Base-by-base conservation (phyloP, 2,329 filamentous ascomycete genomes). In the Xylaria sp. region DNA sequence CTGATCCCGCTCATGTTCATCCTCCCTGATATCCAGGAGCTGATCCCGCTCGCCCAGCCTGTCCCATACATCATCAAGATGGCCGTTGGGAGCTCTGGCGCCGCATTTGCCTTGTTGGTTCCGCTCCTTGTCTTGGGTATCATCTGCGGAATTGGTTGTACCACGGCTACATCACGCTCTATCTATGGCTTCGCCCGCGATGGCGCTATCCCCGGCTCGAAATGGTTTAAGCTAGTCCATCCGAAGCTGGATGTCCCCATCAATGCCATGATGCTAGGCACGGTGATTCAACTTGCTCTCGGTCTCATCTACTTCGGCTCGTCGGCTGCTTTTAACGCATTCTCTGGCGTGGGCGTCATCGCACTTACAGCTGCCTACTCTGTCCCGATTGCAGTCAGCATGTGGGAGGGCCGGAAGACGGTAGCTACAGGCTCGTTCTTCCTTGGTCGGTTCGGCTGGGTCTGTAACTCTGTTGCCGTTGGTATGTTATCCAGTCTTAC, bases 231-330 rank as follows among this genome's bases (percentile, higher is more conserved):
- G 69, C 71, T 79, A 63, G 81, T 90, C 66, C 82, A 89, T 76
- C 74, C 73, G 52, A 82, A 77, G 60, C 77, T 88, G 0, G 85
- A 88, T 62, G 80, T 89, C 2, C 87, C 87, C 0, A 67, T 89
- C 58, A 89, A 89, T 70, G 85, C 85, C 64, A 89, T 89, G 86
- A 85, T 89, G 82, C 80, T 89, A 58, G 84, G 81, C 68, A 88
- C 87, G 83, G 79, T 74, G 2, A 76, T 89, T 34, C 80, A 89
- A 73, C 79, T 89, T 58, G 54, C 83, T 11, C 81, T 90, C 4
- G 86, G 83, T 37, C 69, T 86, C 66, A 84, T 90, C 71, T 88
- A 89, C 76, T 88, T 90, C 64, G 87, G 87, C 52, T 88, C 85
- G 1, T 74, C 79, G 0, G 82, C 85, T 9, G 87, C 86, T n/a